These are phyloP conservation scores for Syzygium malaccense DNA, from an alignment of 441 rosid genomes.

Conservation along the genomic window DNA sequence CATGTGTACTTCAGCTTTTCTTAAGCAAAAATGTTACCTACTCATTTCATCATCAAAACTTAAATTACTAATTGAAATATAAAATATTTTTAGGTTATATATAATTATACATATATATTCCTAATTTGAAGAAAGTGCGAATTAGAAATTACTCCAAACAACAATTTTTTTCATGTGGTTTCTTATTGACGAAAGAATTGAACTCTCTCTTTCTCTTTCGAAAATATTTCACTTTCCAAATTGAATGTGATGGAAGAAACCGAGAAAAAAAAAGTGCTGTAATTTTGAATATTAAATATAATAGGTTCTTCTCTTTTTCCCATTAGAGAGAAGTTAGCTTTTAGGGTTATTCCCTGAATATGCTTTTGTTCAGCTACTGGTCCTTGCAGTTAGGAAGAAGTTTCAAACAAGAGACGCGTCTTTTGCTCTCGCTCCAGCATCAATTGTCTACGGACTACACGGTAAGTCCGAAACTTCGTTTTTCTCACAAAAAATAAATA, in stretches of 20 bases:
- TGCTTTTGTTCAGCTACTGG: neutral
- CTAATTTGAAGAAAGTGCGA: neutral
- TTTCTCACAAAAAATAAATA: too few species aligned
- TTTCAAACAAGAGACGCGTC: neutral
- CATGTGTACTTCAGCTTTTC: neutral
- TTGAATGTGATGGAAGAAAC: neutral
- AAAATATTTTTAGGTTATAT: neutral
- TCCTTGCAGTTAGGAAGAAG: neutral
- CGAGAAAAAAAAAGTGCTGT: neutral
- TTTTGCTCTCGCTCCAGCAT: neutral
- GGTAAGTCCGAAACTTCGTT: neutral
- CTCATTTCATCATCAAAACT: neutral
- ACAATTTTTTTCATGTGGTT: neutral
- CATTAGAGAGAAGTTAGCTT: neutral
- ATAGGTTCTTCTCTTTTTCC: neutral
- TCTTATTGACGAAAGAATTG: neutral
- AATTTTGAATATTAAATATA: too few species aligned
- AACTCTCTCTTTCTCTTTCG: too few species aligned
- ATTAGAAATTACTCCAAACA: neutral
- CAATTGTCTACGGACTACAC: neutral
- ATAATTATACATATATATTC: neutral
- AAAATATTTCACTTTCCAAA: neutral
- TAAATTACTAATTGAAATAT: neutral
- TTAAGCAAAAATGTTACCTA: neutral
- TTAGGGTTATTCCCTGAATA: neutral